Evolutionary conservation across 1,284 basidiomycete genomes (phyloP), one percentile per base, ranked within the genome.

Genomic region (Apiotrichum sp.): DNA sequence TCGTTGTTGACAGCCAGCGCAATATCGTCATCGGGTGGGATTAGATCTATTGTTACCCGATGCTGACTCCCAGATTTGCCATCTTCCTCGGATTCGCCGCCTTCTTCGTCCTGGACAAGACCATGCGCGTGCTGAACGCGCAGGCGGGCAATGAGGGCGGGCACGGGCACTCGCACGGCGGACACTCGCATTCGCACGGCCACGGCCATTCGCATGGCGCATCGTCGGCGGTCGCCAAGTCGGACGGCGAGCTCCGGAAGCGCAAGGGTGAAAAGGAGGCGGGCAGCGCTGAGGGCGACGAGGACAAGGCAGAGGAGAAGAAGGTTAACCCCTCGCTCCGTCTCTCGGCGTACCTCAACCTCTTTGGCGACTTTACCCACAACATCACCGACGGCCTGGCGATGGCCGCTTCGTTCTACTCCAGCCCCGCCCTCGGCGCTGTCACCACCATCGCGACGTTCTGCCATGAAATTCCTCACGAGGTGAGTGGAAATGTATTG

Each of bases 31-130:
- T 92, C 65, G 89, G 89, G 89, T 73, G 29, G 10, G 47, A 32
- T 49, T 56, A 35, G 22, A 22, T 22, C 22, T 22, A 22, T 22
- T 22, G 22, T 22, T 22, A 22, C 22, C 22, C 22, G 22, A 16
- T 40, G 38, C 36, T 39, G 4, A 40, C 51, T 36, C 16, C 9
- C 65, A 89, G 89, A 31, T 80, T 89, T 11, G 86, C 83, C 35
- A 88, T 91, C 62, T 91, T 92, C 69, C 66, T 84, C 33, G 89
- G 90, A 8, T 93, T 93, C 73, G 85, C 88, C 31, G 77, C 86
- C 0, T 93, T 93, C 77, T 93, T 92, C 76, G 80, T 91, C 62
- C 88, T 92, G 82, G 89, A 93, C 72, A 93, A 93, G 77, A 84
- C 87, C 1, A 81, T 92, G 63, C 83, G 89, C 33, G 89, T 91